phyloP scores from a whole-genome alignment of 768 basidiomycete genomes.

The Russula compacta region DNA sequence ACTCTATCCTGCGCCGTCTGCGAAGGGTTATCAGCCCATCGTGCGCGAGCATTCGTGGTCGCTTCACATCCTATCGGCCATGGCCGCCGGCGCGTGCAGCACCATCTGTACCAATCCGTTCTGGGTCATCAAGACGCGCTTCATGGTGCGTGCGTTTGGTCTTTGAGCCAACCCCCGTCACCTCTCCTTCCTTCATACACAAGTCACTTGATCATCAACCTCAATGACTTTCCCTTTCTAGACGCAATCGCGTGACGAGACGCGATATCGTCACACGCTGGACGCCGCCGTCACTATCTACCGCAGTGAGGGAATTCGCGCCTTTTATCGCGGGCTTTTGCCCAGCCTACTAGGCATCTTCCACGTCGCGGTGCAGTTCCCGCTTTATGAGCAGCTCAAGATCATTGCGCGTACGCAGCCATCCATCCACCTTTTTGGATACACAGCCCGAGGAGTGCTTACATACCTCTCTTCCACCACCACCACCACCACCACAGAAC shows the following conservation, averaged over 20 bases:
- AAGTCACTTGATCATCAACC: too few species aligned
- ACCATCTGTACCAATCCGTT: constrained; percentile 92
- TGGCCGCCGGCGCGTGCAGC: constrained; percentile 90
- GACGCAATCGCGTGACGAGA: constrained; percentile 78
- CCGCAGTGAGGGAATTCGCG: constrained; percentile 71
- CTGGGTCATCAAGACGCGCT: constrained; percentile 98
- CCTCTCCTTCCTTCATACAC: too few species aligned
- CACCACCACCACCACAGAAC: too few species aligned
- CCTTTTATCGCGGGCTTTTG: constrained; percentile 90
- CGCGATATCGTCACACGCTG: constrained; percentile 77
- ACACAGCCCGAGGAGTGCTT: neutral
- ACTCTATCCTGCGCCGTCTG: constrained; percentile 74
- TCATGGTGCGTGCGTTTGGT: constrained; percentile 60
- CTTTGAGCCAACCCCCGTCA: too few species aligned
- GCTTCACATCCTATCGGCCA: constrained; percentile 87
- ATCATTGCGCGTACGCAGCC: constrained; percentile 62
- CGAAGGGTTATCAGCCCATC: constrained; percentile 76
- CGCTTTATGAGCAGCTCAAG: constrained; percentile 91
- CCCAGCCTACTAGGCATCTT: constrained; percentile 90
- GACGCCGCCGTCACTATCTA: constrained; percentile 90
- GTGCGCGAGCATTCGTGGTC: constrained; percentile 79
- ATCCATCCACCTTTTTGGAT: neutral
- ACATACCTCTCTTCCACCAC: neutral
- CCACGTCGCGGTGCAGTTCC: constrained; percentile 97
- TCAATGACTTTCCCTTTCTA: constrained; percentile 23